Evolutionary conservation across 139 green algal genomes (phyloP), one percentile per base, ranked within the genome.

Genomic region (Chlorella vulgaris): DNA sequence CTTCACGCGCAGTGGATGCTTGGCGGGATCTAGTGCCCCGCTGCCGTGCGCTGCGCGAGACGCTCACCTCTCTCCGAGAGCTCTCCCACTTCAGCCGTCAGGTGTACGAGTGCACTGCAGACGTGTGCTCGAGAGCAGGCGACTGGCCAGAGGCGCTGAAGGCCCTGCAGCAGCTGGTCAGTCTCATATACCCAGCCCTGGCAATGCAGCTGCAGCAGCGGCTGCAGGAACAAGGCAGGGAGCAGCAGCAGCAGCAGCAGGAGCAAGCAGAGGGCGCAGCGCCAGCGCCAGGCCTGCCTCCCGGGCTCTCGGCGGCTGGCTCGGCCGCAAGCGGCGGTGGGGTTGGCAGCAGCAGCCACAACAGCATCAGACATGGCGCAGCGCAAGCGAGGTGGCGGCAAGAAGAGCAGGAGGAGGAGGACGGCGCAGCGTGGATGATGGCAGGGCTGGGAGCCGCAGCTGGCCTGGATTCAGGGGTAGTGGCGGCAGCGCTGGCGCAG

Each of bases 31-130:
- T 83, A 35, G 78, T 83, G 68, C 68, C 78, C 0, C 78, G 39
- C 19, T 78, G 68, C 38, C 78, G 78, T 8, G 36, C 78, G 19
- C 39, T 83, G 39, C 38, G 78, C 3, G 78, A 83, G 68, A 83
- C 78, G 38, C 67, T 83, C 51, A 83, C 78, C 38, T 83, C 78
- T 6, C 39, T 83, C 38, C 68, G 71, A 0, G 53, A 83, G 53
- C 40, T 78, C 24, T 78, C 68, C 0, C 58, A 83, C 78, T 78
- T 83, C 38, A 71, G 38, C 0, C 51, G 78, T 8, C 28, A 83
- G 78, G 78, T 83, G 68, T 83, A 83, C 21, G 78, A 83, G 51
- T 43, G 31, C 22, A 47, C 78, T 3, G 68, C 50, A 10, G 78
- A 83, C 29, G 53, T 83, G 40, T 83, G 78, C 53, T 19, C 62